Base-by-base conservation (phyloP, 148 eudicot species). In the Chenopodium formosanum region DNA sequence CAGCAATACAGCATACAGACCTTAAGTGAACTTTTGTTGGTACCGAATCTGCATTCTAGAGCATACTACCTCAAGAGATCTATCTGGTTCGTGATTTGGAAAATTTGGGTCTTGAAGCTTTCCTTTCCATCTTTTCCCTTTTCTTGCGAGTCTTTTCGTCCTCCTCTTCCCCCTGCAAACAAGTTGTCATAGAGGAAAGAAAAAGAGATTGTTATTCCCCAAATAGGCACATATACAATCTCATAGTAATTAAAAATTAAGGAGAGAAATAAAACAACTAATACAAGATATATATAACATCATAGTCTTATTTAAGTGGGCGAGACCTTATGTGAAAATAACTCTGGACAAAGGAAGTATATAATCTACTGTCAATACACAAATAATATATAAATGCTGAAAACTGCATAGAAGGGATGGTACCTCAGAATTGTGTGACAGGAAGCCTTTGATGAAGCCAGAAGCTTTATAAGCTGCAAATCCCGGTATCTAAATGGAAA, bases 391-490 rank as follows among this genome's bases (percentile, higher is more conserved):
- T 70, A 34, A 58, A 4, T 27, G 56, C 16, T 16, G 52, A 34
- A 64, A 50, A 47, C 34, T 20, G 0, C 47, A 70, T 5, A 78
- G 16, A 63, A 75, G 11, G 74, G 13, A 68, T 71, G 44, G 27
- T 91, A 95, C 98, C 94, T 95, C 93, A 52, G 93, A 91, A 84
- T 89, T 87, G 46, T 70, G 83, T 12, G 98, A 82, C 70, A 93
- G 44, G 81, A 93, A 92, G 37, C 94, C 96, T 87, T 86, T 95
- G 69, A 90, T 76, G 70, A 93, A 76, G 56, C 93, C 96, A 37
- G 86, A 87, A 60, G 88, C 89, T 78, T 93, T 82, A 70, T 92
- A 93, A n/a, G 82, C 83, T 78, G 87, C 98, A 85, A 89, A 95
- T 73, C 86, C 96, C 7, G 98, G 98, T 84, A 95, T 93, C 98